Evolutionary conservation across 1,139 yeast species (phyloP).

Genomic region (Torulaspora globosa): DNA sequence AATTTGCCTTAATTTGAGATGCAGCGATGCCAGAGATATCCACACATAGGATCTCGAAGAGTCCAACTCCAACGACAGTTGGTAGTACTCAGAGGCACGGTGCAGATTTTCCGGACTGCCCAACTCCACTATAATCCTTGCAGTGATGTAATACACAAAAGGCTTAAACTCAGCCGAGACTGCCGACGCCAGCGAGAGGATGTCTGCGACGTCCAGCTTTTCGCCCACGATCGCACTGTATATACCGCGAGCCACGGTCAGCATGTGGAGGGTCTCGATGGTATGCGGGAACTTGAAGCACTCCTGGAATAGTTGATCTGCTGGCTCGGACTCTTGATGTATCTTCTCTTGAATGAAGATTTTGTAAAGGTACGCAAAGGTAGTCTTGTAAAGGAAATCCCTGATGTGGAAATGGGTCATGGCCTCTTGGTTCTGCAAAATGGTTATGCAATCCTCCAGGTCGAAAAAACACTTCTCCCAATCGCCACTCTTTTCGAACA

Average conservation of each 20-base stretch:
- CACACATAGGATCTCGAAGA: conserved; percentile 56
- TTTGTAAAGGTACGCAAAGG: conserved; percentile 17
- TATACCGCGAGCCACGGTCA: conserved; percentile 11
- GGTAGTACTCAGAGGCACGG: conserved; percentile 48
- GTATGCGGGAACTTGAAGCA: conserved; percentile 15
- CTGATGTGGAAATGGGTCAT: conserved; percentile 9
- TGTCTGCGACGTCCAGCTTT: conserved; percentile 6
- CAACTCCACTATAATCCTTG: conserved; percentile 22
- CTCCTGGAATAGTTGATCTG: conserved; percentile 14
- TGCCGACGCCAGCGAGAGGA: conserved; percentile 4
- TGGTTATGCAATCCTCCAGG: conserved; percentile 13
- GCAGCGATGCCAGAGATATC: conserved; percentile 62
- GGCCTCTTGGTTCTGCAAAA: conserved; percentile 15
- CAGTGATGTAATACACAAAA: conserved; percentile 22
- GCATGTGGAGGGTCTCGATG: conserved; percentile 13
- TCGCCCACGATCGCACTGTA: conserved; percentile 14
- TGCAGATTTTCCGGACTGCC: conserved; percentile 17
- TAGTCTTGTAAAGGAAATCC: conserved; percentile 17
- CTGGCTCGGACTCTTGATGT: conserved; percentile 4
- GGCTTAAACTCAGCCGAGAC: conserved; percentile 10
- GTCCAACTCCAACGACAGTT: conserved; percentile 53
- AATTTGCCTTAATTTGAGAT: conserved; percentile 54
- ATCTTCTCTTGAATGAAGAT: conserved; percentile 14
- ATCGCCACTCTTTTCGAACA: conserved; percentile 17
- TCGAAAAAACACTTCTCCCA: conserved; percentile 16